Base-by-base conservation (phyloP, 345 rosid genomes). In the Syzygium oleosum region DNA sequence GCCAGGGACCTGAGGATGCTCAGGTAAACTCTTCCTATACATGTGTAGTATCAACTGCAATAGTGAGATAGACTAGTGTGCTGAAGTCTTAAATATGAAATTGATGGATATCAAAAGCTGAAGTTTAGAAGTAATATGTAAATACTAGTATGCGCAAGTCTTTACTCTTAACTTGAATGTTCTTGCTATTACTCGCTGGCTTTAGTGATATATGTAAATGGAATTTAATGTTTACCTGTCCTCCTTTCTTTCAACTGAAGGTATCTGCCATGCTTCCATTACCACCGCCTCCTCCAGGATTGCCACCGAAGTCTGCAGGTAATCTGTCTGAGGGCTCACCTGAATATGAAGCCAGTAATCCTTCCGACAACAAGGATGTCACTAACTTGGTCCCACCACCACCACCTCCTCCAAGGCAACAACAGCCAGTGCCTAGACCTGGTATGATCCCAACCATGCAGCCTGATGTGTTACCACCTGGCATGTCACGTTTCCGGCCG, bases 321-420 rank as follows among this genome's bases (percentile, higher is more conserved):
- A 92, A 87, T 79, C 95, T 91, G 87, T 89, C 93, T 87, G 88
- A 89, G 86, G 91, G 86, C 87, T 88, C 90, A 87, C 87, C 92
- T 46, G 96, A 93, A 87, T 88, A 90, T 65, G 95, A 94, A 88
- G 52, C 88, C 25, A 89, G 84, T 92, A 91, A 88, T 91, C 90
- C 89, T 88, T 85, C 91, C 41, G 92, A 90, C 16, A 88, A 90
- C 58, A 93, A 53, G 38, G 98, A 94, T 88, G 87, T 88, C 54
- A 22, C 90, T 63, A 91, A 90, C 68, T 92, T 95, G 95, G 93
- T 93, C 91, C 95, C 98, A 31, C 99, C 98, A 34, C 99, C 98
- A 19, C 99, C 96, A 1, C 99, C 98, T 61, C 98, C 98, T 87
- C 95, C 97, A 23, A 89, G 94, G 92, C 94, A 92, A 87, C 95